phyloP scores from a whole-genome alignment of 768 basidiomycete species.

The Naganishia friedmannii region DNA sequence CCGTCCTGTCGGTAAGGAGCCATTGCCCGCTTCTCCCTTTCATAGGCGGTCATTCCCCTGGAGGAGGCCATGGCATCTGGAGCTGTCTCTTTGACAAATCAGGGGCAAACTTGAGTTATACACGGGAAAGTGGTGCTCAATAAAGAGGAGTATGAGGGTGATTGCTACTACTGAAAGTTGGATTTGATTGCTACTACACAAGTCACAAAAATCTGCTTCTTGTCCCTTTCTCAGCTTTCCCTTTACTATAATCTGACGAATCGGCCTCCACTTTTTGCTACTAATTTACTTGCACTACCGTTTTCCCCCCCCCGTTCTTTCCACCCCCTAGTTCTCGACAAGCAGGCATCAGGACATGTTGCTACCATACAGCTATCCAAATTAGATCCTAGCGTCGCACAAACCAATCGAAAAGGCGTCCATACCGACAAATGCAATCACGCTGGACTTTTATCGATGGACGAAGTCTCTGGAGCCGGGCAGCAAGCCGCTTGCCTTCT shows the following conservation, averaged over 20 bases:
- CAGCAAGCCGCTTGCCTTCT: not conserved
- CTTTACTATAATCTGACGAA: constrained; percentile 23
- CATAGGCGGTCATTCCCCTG: constrained; percentile 20
- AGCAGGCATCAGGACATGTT: not conserved
- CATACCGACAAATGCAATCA: not conserved
- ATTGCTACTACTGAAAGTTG: too few species aligned
- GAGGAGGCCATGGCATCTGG: not conserved
- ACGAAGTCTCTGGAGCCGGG: not conserved
- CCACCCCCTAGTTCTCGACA: not conserved
- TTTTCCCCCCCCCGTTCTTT: not conserved
- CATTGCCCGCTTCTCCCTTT: constrained; percentile 14
- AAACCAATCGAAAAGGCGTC: not conserved
- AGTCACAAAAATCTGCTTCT: not conserved
- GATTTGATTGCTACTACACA: not conserved
- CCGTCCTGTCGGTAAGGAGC: constrained; percentile 1
- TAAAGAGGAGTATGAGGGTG: too few species aligned
- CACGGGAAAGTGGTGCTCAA: too few species aligned
- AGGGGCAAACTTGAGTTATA: not conserved
- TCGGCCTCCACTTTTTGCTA: constrained; percentile 7
- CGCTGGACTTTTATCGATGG: not conserved
- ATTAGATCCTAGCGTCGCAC: not conserved
- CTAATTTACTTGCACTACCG: not conserved
- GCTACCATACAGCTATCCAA: not conserved
- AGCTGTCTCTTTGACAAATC: not conserved
- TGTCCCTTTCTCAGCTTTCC: too few species aligned